Evolutionary conservation across 139 green algal species (phyloP).

Genomic region (Diplosphaera chodatii): DNA sequence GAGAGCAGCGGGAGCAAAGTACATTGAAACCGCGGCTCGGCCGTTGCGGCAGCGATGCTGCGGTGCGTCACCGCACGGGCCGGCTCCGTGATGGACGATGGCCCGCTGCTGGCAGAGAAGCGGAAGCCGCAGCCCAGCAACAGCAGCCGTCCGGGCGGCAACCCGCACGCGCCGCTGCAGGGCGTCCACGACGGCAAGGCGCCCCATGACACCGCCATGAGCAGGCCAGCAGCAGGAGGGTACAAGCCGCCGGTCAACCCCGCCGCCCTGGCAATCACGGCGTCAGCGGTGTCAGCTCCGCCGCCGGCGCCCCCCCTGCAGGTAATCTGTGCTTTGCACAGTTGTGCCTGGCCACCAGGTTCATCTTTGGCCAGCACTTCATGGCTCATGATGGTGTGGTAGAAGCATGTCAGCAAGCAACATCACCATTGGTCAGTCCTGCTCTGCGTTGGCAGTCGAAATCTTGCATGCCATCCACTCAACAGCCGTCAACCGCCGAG

Average conservation of each 20-base stretch:
- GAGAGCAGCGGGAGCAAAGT: no score
- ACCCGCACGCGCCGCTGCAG: no score
- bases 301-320: not conserved
- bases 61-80: not conserved
- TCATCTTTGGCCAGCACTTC: no score
- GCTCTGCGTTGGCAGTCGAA: no score
- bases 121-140: not conserved
- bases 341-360: no score
- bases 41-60: not conserved
- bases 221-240: not conserved
- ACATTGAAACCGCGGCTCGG: no score
- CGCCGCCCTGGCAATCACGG: not conserved
- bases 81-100: not conserved
- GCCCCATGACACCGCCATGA: not conserved
- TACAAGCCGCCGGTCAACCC: not conserved
- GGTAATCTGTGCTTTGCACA: not conserved
- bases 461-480: not conserved
- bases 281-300: not conserved
- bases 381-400: no score
- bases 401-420: no score
- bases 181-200: no score
- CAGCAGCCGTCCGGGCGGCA: no score
- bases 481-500: not conserved
- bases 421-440: no score
- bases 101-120: not conserved